A percentile compares a stretch with the other conserved stretches of the same genome.
phyloP scores from a whole-genome alignment of 805 yeast species.

The Yamadazyma sp. region DNA sequence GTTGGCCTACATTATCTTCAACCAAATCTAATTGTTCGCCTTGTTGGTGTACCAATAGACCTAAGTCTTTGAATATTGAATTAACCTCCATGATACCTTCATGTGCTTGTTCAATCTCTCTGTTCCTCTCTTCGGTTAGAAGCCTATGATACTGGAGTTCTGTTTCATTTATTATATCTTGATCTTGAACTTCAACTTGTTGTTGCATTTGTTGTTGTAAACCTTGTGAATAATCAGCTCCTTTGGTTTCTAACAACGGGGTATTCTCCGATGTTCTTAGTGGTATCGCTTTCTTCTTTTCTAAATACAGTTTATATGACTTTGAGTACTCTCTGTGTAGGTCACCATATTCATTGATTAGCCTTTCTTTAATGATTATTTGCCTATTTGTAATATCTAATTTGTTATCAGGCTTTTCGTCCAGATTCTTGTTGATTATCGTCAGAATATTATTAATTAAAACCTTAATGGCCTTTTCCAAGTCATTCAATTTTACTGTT shows the following conservation, averaged over 20 bases:
- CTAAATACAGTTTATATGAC: constrained; percentile 40
- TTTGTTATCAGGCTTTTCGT: constrained; percentile 11
- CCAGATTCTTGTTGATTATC: constrained; percentile 27
- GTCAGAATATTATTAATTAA: constrained; percentile 26
- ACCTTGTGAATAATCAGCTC: constrained; percentile 13
- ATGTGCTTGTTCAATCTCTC: constrained; percentile 68
- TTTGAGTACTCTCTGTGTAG: constrained; percentile 32
- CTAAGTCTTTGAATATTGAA: constrained; percentile 78
- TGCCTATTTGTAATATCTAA: constrained; percentile 37
- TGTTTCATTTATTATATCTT: constrained; percentile 41
- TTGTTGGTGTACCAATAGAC: constrained; percentile 75
- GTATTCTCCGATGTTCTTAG: constrained; percentile 34
- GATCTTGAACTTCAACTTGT: constrained; percentile 31
- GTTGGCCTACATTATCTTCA: constrained; percentile 69
- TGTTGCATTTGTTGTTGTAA: constrained; percentile 28
- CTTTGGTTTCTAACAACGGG: constrained; percentile 32
- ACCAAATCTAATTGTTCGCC: constrained; percentile 82
- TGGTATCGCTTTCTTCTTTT: constrained; percentile 35
- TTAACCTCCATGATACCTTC: constrained; percentile 83
- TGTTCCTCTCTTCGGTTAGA: constrained; percentile 67
- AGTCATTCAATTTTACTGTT: constrained; percentile 26
- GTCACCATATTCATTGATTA: constrained; percentile 54
- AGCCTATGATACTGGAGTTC: constrained; percentile 62
- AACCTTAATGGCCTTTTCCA: constrained; percentile 30
- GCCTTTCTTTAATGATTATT: constrained; percentile 46